Evolutionary conservation across 805 yeast genomes (phyloP).

Genomic region (Spencermartinsiella europaea): DNA sequence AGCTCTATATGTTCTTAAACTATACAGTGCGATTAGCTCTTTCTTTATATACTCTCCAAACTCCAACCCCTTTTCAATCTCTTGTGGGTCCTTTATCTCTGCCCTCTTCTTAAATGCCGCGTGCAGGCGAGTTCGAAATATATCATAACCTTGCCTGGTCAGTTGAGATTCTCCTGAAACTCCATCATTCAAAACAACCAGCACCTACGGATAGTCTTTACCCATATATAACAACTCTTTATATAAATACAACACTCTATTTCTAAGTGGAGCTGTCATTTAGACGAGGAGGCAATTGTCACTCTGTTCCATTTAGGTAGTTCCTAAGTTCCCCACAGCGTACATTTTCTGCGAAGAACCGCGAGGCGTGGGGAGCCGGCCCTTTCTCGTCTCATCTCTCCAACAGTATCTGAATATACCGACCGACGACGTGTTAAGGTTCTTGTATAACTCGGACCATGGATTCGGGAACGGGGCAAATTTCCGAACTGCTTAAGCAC

Average conservation of each 20-base stretch:
- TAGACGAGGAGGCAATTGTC: no score
- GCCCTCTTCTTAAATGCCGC: constrained; percentile 29
- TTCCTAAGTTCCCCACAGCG: no score
- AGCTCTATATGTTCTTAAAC: constrained; percentile 32
- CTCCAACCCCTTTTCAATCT: constrained; percentile 29
- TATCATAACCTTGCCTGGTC: constrained; percentile 25
- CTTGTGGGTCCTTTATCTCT: constrained; percentile 19
- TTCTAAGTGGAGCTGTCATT: constrained; percentile 5
- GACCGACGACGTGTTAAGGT: no score
- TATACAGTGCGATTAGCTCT: constrained; percentile 35
- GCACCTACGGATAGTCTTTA: constrained; percentile 33
- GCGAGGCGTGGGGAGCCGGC: no score
- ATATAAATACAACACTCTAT: constrained; percentile 30
- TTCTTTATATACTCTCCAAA: constrained; percentile 35
- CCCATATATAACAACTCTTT: constrained; percentile 37
- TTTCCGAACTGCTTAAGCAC: constrained; percentile 24
- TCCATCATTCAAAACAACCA: background rate
- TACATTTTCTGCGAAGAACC: no score
- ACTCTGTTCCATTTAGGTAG: no score
- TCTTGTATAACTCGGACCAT: no score
- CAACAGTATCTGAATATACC: no score
- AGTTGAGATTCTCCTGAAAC: background rate
- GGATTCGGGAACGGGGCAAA: constrained; percentile 18
- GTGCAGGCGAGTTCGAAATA: constrained; percentile 27
- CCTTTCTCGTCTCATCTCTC: no score